Evolutionary conservation across 805 yeast species (phyloP), one percentile per base, ranked within the genome.

Genomic region (Wickerhamomyces bovis): DNA sequence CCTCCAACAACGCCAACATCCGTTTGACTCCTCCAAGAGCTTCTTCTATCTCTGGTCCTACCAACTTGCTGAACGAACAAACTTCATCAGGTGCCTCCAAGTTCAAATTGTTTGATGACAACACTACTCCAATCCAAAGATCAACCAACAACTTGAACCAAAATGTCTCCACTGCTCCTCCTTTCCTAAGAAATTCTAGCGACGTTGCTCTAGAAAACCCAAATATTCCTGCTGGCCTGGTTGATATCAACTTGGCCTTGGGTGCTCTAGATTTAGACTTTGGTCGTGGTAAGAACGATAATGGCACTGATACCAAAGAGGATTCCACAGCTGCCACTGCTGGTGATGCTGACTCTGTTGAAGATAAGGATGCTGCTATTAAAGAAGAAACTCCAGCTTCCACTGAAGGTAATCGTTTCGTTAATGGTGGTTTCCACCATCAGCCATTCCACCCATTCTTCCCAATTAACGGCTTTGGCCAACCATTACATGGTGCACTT

Each of bases 391-490:
- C 35, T 8, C 31, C 21, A 8, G n/a, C 10, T 20, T n/a, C 16
- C 40, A 41, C 3, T 44, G 43, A 11, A 42, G 46, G 39, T 31
- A 47, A 51, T 18, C 48, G 48, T 20, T 53, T 50, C 20, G 49
- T 49, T 3, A 52, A 50, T 28, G 51, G 49, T 28, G 51, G 49
- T 6, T 46, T 48, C 21, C 53, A 54, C 45, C 62, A 52, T 25
- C 62, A 52, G 38, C 56, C 55, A 16, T 51, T 58, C 46, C 59
- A 53, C 12, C 62, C 61, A 28, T 57, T 59, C 41, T 55, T 58
- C 48, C 61, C 63, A 39, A 42, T 57, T 38, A 56, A 59, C 42
- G 60, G 57, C 38, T 59, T 58, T 44, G 63, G 63, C 9, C 62
- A 59, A 39, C 62, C 62, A 6, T 33, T 58, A 15, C 60, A 52